Conservation (phyloP, 169 alveolate species). For the Cryptosporidium tyzzeri region DNA sequence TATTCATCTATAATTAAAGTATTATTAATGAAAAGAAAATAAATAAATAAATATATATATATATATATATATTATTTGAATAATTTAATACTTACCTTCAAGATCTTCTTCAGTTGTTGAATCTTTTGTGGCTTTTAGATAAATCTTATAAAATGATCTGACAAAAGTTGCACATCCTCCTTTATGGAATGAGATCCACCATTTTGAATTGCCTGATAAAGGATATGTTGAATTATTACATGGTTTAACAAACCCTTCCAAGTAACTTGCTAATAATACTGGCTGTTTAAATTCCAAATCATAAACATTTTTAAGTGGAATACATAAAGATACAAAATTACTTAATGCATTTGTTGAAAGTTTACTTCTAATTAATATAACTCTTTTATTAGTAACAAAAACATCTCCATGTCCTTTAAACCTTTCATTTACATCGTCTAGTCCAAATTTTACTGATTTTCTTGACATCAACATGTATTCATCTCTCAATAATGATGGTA, state of each 20-base stretch:
- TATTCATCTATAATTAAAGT: background rate
- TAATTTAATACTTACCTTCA: constrained; percentile 10
- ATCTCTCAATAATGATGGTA: constrained; percentile 17
- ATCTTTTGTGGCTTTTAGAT: background rate
- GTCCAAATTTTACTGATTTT: constrained; percentile 32
- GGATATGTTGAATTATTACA: constrained; percentile 28
- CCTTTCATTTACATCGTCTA: constrained; percentile 43
- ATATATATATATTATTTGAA: background rate
- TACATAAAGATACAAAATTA: constrained; percentile 36
- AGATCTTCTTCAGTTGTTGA: background rate
- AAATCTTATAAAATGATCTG: constrained; percentile 11
- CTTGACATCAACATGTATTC: constrained; percentile 56
- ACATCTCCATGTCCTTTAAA: constrained; percentile 54
- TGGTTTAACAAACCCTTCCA: constrained; percentile 67
- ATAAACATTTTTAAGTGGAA: constrained; percentile 43
- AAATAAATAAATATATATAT: background rate
- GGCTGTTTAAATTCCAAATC: constrained; percentile 57
- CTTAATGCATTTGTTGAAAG: constrained; percentile 10
- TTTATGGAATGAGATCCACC: constrained; percentile 74
- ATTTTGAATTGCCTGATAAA: constrained; percentile 4
- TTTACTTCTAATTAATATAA: constrained; percentile 34
- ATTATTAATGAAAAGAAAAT: background rate
- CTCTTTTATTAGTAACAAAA: constrained; percentile 50
- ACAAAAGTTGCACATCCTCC: constrained; percentile 75
- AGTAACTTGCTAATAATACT: constrained; percentile 53